These are phyloP conservation scores for Saitozyma podzolica DNA, from an alignment of 768 basidiomycete genomes.

Conservation along the genomic window DNA sequence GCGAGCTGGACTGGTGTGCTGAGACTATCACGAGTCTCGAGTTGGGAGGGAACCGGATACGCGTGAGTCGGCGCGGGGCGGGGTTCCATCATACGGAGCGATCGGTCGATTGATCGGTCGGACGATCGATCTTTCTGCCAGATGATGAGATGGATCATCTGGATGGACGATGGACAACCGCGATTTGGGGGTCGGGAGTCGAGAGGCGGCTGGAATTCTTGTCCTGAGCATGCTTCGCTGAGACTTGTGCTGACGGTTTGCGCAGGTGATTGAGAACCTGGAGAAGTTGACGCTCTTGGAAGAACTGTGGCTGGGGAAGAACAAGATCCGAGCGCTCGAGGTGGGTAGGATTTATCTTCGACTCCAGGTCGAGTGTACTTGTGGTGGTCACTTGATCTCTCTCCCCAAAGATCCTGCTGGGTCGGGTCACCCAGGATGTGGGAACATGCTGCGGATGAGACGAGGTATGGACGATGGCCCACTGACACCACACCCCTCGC, in stretches of 20 bases:
- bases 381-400: too few relatives aligned
- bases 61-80: constrained; percentile 59
- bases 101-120: too few relatives aligned
- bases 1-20: constrained; percentile 60
- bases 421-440: too few relatives aligned
- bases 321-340: constrained; percentile 87
- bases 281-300: constrained; percentile 77
- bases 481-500: neutral
- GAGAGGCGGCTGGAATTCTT: too few relatives aligned
- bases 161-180: too few relatives aligned
- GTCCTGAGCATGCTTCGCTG: too few relatives aligned
- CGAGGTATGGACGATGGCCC: neutral
- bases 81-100: too few relatives aligned
- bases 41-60: constrained; percentile 86
- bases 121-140: too few relatives aligned
- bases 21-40: constrained; percentile 77
- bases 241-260: neutral
- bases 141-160: too few relatives aligned
- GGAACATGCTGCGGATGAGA: neutral
- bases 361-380: too few relatives aligned
- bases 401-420: too few relatives aligned
- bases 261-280: constrained; percentile 81
- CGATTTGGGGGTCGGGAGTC: too few relatives aligned
- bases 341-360: constrained; percentile 54
- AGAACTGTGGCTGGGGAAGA: constrained; percentile 97